phyloP scores from a whole-genome alignment of 257 asterid genomes.

The Fraxinus excelsior region DNA sequence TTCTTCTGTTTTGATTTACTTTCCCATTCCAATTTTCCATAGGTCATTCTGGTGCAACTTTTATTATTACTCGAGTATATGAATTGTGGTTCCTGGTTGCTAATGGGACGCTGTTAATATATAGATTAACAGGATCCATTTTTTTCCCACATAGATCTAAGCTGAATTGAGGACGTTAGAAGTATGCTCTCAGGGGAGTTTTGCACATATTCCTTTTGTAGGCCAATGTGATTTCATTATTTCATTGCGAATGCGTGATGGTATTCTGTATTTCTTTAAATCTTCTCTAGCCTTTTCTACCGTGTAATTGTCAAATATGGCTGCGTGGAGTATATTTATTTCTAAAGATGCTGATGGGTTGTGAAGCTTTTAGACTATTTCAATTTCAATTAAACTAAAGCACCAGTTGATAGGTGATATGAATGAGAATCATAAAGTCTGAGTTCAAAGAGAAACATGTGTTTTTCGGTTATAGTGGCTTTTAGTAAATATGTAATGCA shows the following conservation, averaged over 20 bases:
- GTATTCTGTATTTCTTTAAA: neutral
- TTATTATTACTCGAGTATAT: neutral
- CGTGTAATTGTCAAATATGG: neutral
- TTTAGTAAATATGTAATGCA: neutral
- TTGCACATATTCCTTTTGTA: neutral
- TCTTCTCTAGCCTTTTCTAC: neutral
- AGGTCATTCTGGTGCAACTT: neutral
- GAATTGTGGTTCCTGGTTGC: neutral
- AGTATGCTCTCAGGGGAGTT: neutral
- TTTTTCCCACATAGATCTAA: neutral
- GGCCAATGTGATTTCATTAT: neutral
- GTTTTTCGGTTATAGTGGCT: neutral
- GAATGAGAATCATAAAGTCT: constrained; percentile 10
- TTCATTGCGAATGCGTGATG: neutral
- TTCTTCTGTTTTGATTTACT: constrained; percentile 1
- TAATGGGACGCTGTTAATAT: neutral
- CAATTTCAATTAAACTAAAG: neutral
- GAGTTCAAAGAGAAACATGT: neutral
- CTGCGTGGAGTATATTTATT: neutral
- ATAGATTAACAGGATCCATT: neutral
- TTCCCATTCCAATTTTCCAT: neutral
- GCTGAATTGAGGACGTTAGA: neutral
- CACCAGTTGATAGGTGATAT: constrained; percentile 2
- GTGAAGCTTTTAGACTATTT: neutral
- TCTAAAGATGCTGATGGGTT: neutral